Evolutionary conservation across 495 filamentous ascomycete species (phyloP).

Genomic region (Aspergillus cavernicola): DNA sequence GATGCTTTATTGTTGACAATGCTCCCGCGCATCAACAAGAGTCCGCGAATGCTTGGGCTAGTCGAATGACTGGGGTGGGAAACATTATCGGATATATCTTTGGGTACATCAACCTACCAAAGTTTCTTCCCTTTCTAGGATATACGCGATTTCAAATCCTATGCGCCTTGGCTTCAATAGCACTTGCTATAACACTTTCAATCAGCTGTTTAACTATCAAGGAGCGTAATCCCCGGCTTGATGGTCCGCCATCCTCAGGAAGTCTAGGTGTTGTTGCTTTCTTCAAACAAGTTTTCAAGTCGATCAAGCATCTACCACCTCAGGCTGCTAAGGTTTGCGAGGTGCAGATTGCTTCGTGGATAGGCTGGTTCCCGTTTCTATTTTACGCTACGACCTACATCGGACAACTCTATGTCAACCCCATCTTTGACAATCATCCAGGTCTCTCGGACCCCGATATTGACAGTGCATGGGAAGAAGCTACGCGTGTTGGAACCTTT

Average conservation of each 20-base stretch:
- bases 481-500: conserved; percentile 76
- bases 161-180: conserved; percentile 73
- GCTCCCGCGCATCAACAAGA: conserved; percentile 88
- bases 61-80: conserved; percentile 72
- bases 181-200: conserved; percentile 60
- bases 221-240: conserved; percentile 75
- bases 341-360: conserved; percentile 87
- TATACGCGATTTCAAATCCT: conserved; percentile 86
- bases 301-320: conserved; percentile 68
- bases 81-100: conserved; percentile 84
- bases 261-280: conserved; percentile 68
- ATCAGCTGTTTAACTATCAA: conserved; percentile 62
- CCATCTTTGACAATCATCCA: conserved; percentile 69
- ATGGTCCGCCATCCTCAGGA: conserved; percentile 54
- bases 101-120: conserved; percentile 74
- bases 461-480: conserved; percentile 73
- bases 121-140: conserved; percentile 68
- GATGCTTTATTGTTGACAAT: conserved; percentile 88
- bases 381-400: conserved; percentile 93
- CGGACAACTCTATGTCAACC: conserved; percentile 83
- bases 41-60: conserved; percentile 83
- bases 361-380: conserved; percentile 92
- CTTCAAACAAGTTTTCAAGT: conserved; percentile 72
- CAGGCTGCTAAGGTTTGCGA: conserved; percentile 80
- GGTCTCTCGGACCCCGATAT: conserved; percentile 70